These are phyloP conservation scores for Pulchroboletus neoregius DNA, from an alignment of 1,284 basidiomycete species.

Conservation along the genomic window DNA sequence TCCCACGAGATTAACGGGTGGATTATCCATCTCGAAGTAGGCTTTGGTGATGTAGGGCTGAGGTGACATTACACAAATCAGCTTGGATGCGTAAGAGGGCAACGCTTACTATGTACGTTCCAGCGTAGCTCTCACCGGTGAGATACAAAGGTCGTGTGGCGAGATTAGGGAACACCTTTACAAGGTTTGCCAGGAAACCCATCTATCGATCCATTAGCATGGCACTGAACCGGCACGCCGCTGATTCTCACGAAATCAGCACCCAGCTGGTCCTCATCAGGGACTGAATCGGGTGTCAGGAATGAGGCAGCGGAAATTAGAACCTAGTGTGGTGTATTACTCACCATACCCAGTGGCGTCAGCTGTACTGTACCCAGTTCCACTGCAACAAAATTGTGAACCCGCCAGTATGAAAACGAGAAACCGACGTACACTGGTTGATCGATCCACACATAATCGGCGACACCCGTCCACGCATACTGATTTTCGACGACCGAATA, in stretches of 20 bases:
- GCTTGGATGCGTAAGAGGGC: background rate
- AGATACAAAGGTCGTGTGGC: constrained; percentile 57
- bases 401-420: background rate
- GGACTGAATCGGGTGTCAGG: constrained; percentile 36
- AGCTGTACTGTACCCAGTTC: constrained; percentile 62
- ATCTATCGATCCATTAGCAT: constrained; percentile 38
- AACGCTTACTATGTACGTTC: constrained; percentile 53
- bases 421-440: constrained; percentile 56
- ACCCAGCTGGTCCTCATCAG: constrained; percentile 63
- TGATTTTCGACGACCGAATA: constrained; percentile 48
- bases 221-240: too few relatives aligned
- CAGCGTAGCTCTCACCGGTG: constrained; percentile 68
- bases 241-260: constrained; percentile 56
- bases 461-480: constrained; percentile 56
- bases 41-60: constrained; percentile 69
- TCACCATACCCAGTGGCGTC: constrained; percentile 54
- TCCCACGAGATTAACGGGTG: constrained; percentile 60
- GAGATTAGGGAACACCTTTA: constrained; percentile 63
- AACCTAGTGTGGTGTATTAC: constrained; percentile 20
- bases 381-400: constrained; percentile 35
- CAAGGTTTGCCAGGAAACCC: constrained; percentile 60
- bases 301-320: constrained; percentile 17
- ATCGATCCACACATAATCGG: constrained; percentile 68
- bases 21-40: constrained; percentile 54
- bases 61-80: constrained; percentile 1